Base-by-base conservation (phyloP, 495 filamentous ascomycete species). In the Penicillium ochrochloron region DNA sequence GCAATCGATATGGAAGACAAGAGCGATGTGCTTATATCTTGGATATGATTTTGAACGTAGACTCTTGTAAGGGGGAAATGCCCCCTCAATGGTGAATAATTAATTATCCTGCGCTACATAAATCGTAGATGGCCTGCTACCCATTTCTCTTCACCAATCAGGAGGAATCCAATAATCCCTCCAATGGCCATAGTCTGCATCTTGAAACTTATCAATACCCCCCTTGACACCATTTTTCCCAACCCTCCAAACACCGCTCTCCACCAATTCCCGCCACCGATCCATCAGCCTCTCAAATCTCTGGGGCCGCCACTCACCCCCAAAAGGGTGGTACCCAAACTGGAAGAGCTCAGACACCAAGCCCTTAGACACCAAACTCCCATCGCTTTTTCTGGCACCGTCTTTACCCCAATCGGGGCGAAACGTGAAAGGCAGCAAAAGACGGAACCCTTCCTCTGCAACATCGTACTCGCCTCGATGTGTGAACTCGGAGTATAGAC, bases 161-260 rank as follows among this genome's bases (percentile, higher is more conserved):
- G 44, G 44, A 25, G 44, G 44, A 48, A 48, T 48, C 44, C 44
- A 48, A 48, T 48, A 48, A 48, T 48, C 10, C 11, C 15, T 48
- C 44, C 44, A 48, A 48, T 21, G 2, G 10, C 21, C 44, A 4
- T 48, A 48, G 44, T 48, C 44, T 5, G 44, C 44, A 23, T 48
- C 44, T 12, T 48, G 19, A 25, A 48, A 48, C 12, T 25, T 10
- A 25, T 48, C 42, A 23, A 46, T 46, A 10, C 19, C 19, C 3
- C 42, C 42, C 42, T 46, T 46, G 9, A 46, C 42, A 44, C n/a
- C 42, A 21, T 21, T 21, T 19, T 48, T 48, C 9, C 44, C 44
- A 48, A 48, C 44, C 19, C 12, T 48, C 44, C 44, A 48, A 21
- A 48, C 44, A 25, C 44, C 44, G 25, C 19, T 48, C 21, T 48